Conservation (phyloP, 352 stramenopile species). For the Globisporangium middletonii region DNA sequence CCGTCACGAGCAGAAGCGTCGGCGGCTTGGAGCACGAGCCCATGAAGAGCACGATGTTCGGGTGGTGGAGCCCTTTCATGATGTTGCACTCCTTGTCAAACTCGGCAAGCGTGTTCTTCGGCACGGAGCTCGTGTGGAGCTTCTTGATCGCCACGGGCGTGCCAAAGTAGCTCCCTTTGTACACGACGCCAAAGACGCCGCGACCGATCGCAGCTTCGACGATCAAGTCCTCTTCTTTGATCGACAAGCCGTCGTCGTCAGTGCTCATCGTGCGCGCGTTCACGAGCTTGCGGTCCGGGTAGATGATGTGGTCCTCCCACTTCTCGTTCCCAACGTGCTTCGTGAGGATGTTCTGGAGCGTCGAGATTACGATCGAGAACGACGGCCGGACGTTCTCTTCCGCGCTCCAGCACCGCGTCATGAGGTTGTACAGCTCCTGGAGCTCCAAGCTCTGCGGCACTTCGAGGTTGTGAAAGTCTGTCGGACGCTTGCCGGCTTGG, state of each 20-base stretch:
- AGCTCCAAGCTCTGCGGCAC: conserved; percentile 39
- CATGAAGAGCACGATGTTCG: conserved; percentile 98
- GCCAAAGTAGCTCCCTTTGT: conserved; percentile 82
- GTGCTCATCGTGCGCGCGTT: conserved; percentile 32
- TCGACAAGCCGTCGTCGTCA: conserved; percentile 67
- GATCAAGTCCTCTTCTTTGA: conserved; percentile 72
- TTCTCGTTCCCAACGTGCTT: conserved; percentile 70
- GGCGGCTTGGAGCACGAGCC: conserved; percentile 95
- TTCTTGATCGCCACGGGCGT: conserved; percentile 83
- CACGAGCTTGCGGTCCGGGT: conserved; percentile 69
- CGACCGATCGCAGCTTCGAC: conserved; percentile 65
- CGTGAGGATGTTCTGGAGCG: conserved; percentile 56
- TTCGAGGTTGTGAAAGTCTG: conserved; percentile 64
- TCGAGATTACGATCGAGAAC: conserved; percentile 80
- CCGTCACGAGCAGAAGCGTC: conserved; percentile 94
- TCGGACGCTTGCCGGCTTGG: conserved; percentile 69
- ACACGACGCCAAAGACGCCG: conserved; percentile 77
- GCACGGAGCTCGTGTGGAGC: conserved; percentile 66
- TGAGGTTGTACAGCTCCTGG: conserved; percentile 61
- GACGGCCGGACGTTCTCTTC: conserved; percentile 64
- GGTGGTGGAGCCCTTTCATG: conserved; percentile 91
- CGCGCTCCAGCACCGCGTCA: conserved; percentile 74
- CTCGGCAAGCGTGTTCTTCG: conserved; percentile 75
- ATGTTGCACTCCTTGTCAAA: conserved; percentile 85
- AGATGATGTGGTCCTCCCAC: conserved; percentile 84